A percentile compares a stretch with the other conserved stretches of the same genome.
These are phyloP conservation scores for Byssothecium circinans DNA, from an alignment of 2,329 filamentous ascomycete genomes.

Conservation along the genomic window DNA sequence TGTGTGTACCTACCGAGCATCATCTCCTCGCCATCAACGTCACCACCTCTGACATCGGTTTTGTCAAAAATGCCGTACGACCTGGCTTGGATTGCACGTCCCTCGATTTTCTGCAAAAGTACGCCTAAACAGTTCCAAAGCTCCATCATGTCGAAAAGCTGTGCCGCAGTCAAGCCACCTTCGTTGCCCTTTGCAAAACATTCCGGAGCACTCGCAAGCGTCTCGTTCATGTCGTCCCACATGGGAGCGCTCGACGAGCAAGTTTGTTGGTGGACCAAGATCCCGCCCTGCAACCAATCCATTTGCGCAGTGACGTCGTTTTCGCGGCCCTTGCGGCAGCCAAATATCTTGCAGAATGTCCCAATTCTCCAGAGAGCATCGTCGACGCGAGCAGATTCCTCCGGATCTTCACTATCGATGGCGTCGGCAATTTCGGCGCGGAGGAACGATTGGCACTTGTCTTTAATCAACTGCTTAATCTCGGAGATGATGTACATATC, in stretches of 20 bases:
- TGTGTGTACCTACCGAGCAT: slow-evolving; percentile 50
- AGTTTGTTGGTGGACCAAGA: slow-evolving; percentile 52
- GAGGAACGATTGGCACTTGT: slow-evolving; percentile 58
- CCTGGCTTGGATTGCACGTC: slow-evolving; percentile 57
- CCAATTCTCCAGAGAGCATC: slow-evolving; percentile 67
- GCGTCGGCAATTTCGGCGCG: slow-evolving; percentile 59
- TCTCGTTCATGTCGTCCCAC: slow-evolving; percentile 55
- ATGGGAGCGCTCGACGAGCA: slow-evolving; percentile 51
- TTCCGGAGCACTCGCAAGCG: slow-evolving; percentile 58
- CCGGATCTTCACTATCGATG: slow-evolving; percentile 51
- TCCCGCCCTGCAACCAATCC: slow-evolving; percentile 64
- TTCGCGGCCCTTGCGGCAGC: slow-evolving; percentile 59
- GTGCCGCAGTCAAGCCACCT: slow-evolving; percentile 55
- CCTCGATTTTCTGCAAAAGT: slow-evolving; percentile 59
- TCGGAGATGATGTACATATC: slow-evolving; percentile 58
- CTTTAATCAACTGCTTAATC: slow-evolving; percentile 59
- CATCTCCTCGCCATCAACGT: slow-evolving; percentile 55
- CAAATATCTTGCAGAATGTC: slow-evolving; percentile 67
- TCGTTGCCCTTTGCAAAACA: slow-evolving; percentile 62
- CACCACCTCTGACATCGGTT: slow-evolving; percentile 49
- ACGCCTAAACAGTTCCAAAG: slow-evolving; percentile 64
- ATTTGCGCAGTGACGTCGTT: slow-evolving; percentile 62
- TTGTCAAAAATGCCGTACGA: slow-evolving; percentile 58
- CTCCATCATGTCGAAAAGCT: slow-evolving; percentile 66
- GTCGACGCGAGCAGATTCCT: slow-evolving; percentile 56